Conservation (phyloP, 768 basidiomycete genomes). For the Mycena vulgaris region DNA sequence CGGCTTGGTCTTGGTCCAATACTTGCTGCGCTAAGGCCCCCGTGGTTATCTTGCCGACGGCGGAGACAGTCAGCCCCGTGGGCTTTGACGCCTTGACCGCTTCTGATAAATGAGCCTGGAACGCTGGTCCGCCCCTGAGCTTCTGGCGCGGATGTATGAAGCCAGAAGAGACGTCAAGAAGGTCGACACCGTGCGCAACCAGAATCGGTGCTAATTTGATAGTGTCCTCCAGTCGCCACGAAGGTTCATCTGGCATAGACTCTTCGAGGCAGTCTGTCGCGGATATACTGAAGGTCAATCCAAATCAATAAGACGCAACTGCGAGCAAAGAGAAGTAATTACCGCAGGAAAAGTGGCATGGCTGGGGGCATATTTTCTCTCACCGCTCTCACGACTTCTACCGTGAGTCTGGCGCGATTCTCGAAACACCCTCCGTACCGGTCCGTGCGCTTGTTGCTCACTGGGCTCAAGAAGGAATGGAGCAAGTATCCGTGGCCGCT, state of each 20-base stretch:
- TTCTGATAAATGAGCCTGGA: constrained; percentile 58
- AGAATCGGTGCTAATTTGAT: constrained; percentile 64
- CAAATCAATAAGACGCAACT: background rate
- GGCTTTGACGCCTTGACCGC: constrained; percentile 62
- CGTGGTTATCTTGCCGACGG: constrained; percentile 69
- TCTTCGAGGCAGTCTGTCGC: constrained; percentile 74
- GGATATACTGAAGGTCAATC: constrained; percentile 57
- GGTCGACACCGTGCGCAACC: constrained; percentile 69
- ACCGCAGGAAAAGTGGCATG: constrained; percentile 84
- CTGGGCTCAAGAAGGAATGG: constrained; percentile 71
- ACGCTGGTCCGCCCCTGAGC: constrained; percentile 10
- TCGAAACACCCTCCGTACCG: constrained; percentile 82
- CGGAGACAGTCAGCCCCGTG: constrained; percentile 34
- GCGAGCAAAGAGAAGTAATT: constrained; percentile 26
- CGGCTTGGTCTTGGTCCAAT: constrained; percentile 70
- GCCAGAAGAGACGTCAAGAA: constrained; percentile 72
- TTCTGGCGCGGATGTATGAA: constrained; percentile 57
- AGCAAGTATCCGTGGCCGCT: constrained; percentile 76
- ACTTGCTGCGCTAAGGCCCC: constrained; percentile 72
- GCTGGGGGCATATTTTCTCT: constrained; percentile 70
- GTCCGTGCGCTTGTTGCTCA: constrained; percentile 74
- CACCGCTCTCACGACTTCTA: constrained; percentile 77
- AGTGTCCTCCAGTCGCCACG: constrained; percentile 73
- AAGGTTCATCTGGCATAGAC: constrained; percentile 61
- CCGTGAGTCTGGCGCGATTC: constrained; percentile 73